A percentile compares a stretch with the other conserved stretches of the same genome.
These are phyloP conservation scores for Syncephalis fuscata DNA, from an alignment of 371 early-diverging fungal species.

Conservation along the genomic window DNA sequence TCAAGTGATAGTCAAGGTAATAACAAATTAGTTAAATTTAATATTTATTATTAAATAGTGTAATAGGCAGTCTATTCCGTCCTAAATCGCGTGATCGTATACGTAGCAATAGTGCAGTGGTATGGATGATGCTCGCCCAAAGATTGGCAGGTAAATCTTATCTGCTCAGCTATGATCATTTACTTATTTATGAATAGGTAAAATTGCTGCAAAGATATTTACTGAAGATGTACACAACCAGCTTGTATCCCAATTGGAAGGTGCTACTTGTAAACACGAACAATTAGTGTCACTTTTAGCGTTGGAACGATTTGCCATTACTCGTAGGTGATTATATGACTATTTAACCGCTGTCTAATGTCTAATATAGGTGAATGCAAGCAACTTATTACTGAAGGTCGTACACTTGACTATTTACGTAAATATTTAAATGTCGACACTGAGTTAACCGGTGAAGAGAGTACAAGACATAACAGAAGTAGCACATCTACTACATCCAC, in stretches of 20 bases:
- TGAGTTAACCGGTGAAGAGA: too few relatives aligned
- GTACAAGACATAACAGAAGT: too few relatives aligned
- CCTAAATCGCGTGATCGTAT: neutral
- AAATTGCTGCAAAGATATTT: neutral
- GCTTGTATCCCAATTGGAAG: neutral
- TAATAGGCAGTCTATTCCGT: neutral
- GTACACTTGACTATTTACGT: too few relatives aligned
- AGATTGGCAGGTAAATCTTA: neutral
- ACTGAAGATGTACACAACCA: neutral
- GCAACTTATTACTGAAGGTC: too few relatives aligned
- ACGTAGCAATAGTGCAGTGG: neutral
- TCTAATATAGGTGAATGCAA: too few relatives aligned
- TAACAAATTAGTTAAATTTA: too few relatives aligned
- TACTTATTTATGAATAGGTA: neutral
- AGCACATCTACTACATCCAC: too few relatives aligned
- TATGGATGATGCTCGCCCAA: neutral
- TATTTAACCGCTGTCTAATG: too few relatives aligned
- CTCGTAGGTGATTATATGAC: neutral
- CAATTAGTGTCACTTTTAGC: slow-evolving; percentile 17
- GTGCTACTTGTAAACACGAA: slow-evolving; percentile 1
- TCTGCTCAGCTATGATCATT: neutral
- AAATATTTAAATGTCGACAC: too few relatives aligned
- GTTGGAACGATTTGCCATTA: slow-evolving; percentile 15
- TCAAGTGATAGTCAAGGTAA: too few relatives aligned
- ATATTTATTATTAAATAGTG: too few relatives aligned